Conservation (phyloP, 257 asterid genomes). For the Solanum appendiculatum region DNA sequence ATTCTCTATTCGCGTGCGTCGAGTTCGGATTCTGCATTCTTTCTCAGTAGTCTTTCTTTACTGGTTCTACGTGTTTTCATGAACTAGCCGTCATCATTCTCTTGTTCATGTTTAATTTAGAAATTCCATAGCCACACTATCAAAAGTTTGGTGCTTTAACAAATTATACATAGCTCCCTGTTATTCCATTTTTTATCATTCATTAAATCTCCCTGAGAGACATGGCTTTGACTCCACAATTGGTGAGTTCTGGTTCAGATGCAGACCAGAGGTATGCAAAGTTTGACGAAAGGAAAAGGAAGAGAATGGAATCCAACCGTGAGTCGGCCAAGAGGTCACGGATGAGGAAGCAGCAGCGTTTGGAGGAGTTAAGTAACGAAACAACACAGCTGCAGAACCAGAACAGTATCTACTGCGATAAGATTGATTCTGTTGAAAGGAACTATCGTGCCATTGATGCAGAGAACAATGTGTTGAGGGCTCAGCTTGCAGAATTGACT, state of each 20-base stretch:
- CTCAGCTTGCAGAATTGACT: conserved; percentile 62
- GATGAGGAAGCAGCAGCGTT: conserved; percentile 59
- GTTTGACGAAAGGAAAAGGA: conserved; percentile 54
- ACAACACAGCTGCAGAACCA: conserved; percentile 35
- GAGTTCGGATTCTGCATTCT: conserved; percentile 69
- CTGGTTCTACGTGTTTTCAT: conserved; percentile 83
- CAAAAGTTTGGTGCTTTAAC: not conserved
- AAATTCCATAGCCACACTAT: not conserved
- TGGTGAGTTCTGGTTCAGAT: conserved; percentile 31
- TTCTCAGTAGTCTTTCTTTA: conserved; percentile 86
- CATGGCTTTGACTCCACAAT: conserved; percentile 34
- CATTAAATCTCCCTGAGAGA: not conserved
- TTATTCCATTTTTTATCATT: not conserved
- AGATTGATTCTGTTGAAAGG: conserved; percentile 29
- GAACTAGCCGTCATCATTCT: conserved; percentile 17
- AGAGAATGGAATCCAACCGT: conserved; percentile 76
- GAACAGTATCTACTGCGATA: conserved; percentile 33
- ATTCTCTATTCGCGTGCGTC: conserved; percentile 25
- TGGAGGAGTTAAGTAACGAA: conserved; percentile 40
- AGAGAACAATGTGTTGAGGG: conserved; percentile 62
- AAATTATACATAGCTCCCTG: not conserved
- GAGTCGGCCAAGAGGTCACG: conserved; percentile 83
- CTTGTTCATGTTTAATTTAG: not conserved
- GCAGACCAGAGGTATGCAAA: conserved; percentile 21
- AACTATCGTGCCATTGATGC: conserved; percentile 28